A percentile compares a stretch with the other conserved stretches of the same genome.
Evolutionary conservation across 2,329 filamentous ascomycete species (phyloP).

Genomic region (Cercospora zeae-maydis): DNA sequence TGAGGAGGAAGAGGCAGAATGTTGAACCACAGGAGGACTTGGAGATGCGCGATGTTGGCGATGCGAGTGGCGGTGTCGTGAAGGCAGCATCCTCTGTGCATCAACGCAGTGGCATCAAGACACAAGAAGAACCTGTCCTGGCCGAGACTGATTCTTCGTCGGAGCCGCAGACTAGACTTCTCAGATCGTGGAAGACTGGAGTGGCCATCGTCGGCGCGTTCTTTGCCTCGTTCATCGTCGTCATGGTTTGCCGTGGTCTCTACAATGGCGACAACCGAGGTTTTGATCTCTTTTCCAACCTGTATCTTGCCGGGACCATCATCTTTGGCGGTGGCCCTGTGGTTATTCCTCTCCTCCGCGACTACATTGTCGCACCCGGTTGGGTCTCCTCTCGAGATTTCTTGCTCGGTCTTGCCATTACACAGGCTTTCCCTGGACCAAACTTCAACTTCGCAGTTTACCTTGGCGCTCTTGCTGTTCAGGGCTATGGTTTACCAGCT

Average conservation of each 20-base stretch:
- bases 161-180: not conserved
- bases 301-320: conserved; percentile 68
- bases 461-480: conserved; percentile 40
- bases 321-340: conserved; percentile 48
- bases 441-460: conserved; percentile 55
- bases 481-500: conserved; percentile 30
- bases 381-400: conserved; percentile 71
- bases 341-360: conserved; percentile 44
- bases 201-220: conserved; percentile 46
- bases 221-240: conserved; percentile 52
- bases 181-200: conserved; percentile 34
- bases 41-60: not conserved
- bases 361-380: conserved; percentile 58
- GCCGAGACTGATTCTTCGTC: not conserved
- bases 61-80: not conserved
- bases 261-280: conserved; percentile 44
- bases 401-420: conserved; percentile 67
- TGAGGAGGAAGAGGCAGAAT: not conserved
- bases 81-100: not conserved
- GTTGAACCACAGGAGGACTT: not conserved
- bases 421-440: conserved; percentile 65
- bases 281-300: conserved; percentile 65
- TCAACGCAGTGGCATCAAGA: not conserved
- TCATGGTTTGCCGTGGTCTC: conserved; percentile 51
- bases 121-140: not conserved